Evolutionary conservation across 306 rosid species (phyloP), one percentile per base, ranked within the genome.

Genomic region (Pachyrhizus erosus): DNA sequence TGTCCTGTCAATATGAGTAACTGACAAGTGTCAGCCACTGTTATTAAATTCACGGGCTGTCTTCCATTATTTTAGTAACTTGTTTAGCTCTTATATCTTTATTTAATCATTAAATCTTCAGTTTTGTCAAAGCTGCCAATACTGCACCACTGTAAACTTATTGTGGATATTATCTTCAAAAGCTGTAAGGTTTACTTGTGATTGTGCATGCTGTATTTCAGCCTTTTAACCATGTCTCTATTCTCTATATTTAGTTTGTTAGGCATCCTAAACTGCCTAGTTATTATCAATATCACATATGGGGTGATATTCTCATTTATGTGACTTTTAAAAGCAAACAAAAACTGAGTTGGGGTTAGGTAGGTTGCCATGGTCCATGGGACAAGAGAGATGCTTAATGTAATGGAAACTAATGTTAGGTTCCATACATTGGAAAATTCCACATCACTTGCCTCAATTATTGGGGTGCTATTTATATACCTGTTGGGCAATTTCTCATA

Each of bases 351-450:
- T 54, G 14, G 1, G 43, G 79, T 21, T 54, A 55, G 48, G 68
- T 73, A 54, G 52, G 18, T 55, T 21, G 54, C 23, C 54, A 75
- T 23, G 79, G 69, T 39, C 23, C 54, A 75, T 23, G 79, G 69
- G 54, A 39, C 79, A 55, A 57, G 5, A 3, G 54, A 57, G 17
- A 23, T 75, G 40, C 37, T 57, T 75, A 40, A 31, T 37, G 65
- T 52, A 33, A 71, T 15, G 43, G 61, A 18, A 48, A 48, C 27
- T 46, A 48, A 78, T 48, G 51, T 61, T 66, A 66, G 23, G 31
- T 78, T 66, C 23, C 54, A 46, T 7, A 66, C 27, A 14, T 49
- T 5, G 39, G 3, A 27, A 61, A 61, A 39, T 61, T 39, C n/a
- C 10, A 26, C 11, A 61, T 29, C 3, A 2, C 20, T 61, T 26